These are phyloP conservation scores for Chlamydomonas sp. DNA, from an alignment of 139 green algal genomes.

Conservation along the genomic window DNA sequence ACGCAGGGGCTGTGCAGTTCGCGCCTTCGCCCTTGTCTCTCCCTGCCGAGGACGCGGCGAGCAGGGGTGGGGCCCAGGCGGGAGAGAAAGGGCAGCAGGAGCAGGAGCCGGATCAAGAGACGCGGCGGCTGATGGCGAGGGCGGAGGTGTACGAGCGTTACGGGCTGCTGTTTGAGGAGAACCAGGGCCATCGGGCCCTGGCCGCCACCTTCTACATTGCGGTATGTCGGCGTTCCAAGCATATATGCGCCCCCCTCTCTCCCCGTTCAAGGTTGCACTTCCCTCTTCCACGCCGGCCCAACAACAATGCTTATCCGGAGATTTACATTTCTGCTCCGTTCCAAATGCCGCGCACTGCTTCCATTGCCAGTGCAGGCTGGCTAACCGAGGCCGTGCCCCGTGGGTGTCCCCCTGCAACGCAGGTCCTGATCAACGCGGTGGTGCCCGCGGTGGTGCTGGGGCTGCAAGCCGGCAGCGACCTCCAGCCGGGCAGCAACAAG, in stretches of 20 bases:
- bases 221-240: neutral
- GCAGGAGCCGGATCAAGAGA: neutral
- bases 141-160: conserved; percentile 24
- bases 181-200: conserved; percentile 11
- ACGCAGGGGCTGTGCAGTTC: no score
- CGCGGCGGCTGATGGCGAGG: neutral
- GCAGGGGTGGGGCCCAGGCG: neutral
- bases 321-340: no score
- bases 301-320: no score
- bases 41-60: neutral
- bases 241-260: neutral
- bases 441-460: conserved; percentile 17
- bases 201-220: conserved; percentile 18
- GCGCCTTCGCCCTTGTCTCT: no score
- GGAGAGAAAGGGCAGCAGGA: neutral
- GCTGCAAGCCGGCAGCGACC: neutral
- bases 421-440: conserved; percentile 23
- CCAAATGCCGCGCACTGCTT: no score
- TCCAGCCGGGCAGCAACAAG: neutral
- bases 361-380: no score
- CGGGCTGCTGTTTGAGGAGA: conserved; percentile 29
- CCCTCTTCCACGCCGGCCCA: no score
- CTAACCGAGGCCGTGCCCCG: no score
- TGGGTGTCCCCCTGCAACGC: neutral
- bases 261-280: neutral